These are phyloP conservation scores for Lomentospora prolificans DNA, from an alignment of 2,329 filamentous ascomycete species.

Conservation along the genomic window DNA sequence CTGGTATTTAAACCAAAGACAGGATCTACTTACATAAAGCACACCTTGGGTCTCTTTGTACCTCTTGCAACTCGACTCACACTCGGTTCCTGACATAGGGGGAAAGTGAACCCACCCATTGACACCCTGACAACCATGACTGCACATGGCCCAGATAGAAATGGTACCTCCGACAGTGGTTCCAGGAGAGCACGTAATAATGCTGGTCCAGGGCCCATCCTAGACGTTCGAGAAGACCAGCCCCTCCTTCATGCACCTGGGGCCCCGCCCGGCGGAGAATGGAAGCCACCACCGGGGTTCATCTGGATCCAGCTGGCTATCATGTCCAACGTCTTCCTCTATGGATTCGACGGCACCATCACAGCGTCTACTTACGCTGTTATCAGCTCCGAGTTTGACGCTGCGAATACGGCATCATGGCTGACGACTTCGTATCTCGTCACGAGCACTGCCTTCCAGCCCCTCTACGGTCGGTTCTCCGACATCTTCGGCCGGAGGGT, in stretches of 20 bases:
- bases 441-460: slow-evolving; percentile 62
- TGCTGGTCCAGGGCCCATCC: background rate
- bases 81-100: too few relatives aligned
- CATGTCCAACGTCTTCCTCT: slow-evolving; percentile 55
- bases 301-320: slow-evolving; percentile 50
- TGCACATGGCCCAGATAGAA: too few relatives aligned
- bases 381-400: slow-evolving; percentile 64
- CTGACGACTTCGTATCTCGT: slow-evolving; percentile 63
- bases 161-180: too few relatives aligned
- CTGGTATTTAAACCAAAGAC: too few relatives aligned
- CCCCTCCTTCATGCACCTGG: slow-evolving; percentile 14
- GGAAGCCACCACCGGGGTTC: slow-evolving; percentile 43
- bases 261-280: slow-evolving; percentile 19
- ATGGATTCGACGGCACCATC: slow-evolving; percentile 62
- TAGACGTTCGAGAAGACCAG: slow-evolving; percentile 12
- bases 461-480: slow-evolving; percentile 60
- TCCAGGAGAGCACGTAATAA: background rate
- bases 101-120: too few relatives aligned
- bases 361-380: slow-evolving; percentile 66
- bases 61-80: too few relatives aligned
- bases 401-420: slow-evolving; percentile 66
- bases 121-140: too few relatives aligned
- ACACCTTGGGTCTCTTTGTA: too few relatives aligned
- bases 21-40: too few relatives aligned
- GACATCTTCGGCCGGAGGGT: slow-evolving; percentile 57